Evolutionary conservation across 1,284 basidiomycete genomes (phyloP), one percentile per base, ranked within the genome.

Genomic region (Gymnopus androsaceus): DNA sequence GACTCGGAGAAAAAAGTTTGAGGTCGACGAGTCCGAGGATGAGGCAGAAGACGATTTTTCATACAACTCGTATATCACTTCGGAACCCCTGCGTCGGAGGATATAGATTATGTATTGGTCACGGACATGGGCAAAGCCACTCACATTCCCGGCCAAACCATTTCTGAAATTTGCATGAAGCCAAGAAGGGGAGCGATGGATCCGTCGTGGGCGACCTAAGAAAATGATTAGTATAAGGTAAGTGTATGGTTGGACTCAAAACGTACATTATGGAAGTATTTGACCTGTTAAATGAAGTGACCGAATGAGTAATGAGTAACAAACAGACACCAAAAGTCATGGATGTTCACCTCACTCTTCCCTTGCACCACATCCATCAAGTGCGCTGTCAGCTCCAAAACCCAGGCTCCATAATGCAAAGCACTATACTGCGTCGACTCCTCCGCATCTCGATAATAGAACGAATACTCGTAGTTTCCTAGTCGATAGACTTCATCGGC

Each of bases 71-170:
- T 77, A 79, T 0, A 73, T 71, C 23, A 69, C 71, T 60, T 78
- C 76, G 21, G 75, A 72, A 19, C 76, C 76, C 72, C 72, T 73
- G 41, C 11, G 21, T 27, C 5, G 17, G 31, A 25, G 23, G 38
- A 46, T 3, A 38, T 23, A 30, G 30, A 45, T 12, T 31, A 6
- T 34, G n/a, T n/a, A 27, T 7, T 21, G 56, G 46, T 37, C 11
- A 27, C 2, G 14, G 53, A 51, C 9, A 44, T 11, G 12, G 21
- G 23, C 12, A 30, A 58, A 45, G 21, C 21, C n/a, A 63, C 67
- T 27, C 34, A 71, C 76, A 79, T 80, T 37, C 77, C 77, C 15
- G 78, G 78, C 78, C 78, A 80, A 15, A 76, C 75, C 77, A 79
- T 80, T 42, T 73, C 62, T 2, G 71, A 67, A 14, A 78, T 69